phyloP scores from a whole-genome alignment of 164 flowering plant genomes.

The Vitis rotundifolia region DNA sequence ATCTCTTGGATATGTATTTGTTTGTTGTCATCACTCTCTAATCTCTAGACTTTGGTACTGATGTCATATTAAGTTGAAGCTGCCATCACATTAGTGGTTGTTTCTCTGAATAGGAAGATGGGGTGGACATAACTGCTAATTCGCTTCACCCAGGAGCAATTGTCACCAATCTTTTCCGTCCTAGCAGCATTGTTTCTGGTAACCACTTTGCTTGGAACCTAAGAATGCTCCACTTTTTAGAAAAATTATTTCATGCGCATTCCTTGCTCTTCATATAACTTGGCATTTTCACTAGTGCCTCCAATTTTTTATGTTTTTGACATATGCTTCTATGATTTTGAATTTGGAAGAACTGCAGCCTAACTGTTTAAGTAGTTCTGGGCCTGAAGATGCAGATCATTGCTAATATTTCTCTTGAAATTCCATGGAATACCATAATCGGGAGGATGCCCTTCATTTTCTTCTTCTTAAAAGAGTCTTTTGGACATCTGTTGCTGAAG shows the following conservation, averaged over 20 bases:
- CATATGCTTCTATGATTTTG: not conserved
- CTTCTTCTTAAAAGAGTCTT: not conserved
- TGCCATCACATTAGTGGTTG: not conserved
- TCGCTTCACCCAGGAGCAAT: constrained; percentile 64
- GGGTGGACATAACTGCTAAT: constrained; percentile 47
- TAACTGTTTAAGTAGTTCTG: not conserved
- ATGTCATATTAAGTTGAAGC: not conserved
- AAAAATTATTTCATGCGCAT: not conserved
- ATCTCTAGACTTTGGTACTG: not conserved
- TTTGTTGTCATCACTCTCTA: not conserved
- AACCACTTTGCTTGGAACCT: not conserved
- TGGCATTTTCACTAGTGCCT: too few species aligned
- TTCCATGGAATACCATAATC: too few species aligned
- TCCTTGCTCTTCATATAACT: not conserved
- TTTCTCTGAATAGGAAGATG: constrained; percentile 43
- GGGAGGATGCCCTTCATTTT: too few species aligned
- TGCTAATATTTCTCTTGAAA: too few species aligned
- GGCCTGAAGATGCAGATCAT: too few species aligned
- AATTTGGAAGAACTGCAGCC: not conserved
- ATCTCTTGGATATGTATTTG: not conserved
- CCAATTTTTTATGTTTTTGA: not conserved
- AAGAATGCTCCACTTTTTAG: not conserved
- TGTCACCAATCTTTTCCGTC: constrained; percentile 47
- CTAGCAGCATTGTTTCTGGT: constrained; percentile 28
- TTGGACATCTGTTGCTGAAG: not conserved